Evolutionary conservation across 2,329 filamentous ascomycete genomes (phyloP).

Genomic region (Arthrobotrys sphaeroides): DNA sequence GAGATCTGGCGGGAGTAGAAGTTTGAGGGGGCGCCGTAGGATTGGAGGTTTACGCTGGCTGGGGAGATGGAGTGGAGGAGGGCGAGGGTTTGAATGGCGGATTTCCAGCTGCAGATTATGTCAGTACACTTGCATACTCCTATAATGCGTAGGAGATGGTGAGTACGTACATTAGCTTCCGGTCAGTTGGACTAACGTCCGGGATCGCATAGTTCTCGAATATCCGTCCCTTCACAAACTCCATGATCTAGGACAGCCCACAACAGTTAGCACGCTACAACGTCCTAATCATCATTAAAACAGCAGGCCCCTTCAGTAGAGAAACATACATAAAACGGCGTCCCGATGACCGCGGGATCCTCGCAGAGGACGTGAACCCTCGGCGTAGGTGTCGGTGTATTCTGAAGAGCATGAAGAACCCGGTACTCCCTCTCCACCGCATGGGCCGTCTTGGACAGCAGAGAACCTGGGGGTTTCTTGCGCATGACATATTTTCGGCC

Average conservation of each 20-base stretch:
- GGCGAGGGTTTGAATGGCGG: slow-evolving; percentile 82
- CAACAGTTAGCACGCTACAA: too few species aligned
- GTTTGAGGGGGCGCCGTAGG: slow-evolving; percentile 76
- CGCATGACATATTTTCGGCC: slow-evolving; percentile 82
- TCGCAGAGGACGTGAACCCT: slow-evolving; percentile 85
- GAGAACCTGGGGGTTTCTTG: slow-evolving; percentile 95
- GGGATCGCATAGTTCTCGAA: slow-evolving; percentile 89
- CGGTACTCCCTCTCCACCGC: slow-evolving; percentile 95
- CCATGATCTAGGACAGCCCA: slow-evolving; percentile 75
- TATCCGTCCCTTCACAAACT: slow-evolving; percentile 91
- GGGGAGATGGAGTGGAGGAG: slow-evolving; percentile 78
- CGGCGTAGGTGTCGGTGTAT: slow-evolving; percentile 85
- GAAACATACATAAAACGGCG: slow-evolving; percentile 76
- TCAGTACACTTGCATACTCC: neutral
- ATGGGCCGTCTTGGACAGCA: slow-evolving; percentile 92
- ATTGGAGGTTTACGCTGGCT: slow-evolving; percentile 70
- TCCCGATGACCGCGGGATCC: slow-evolving; percentile 81
- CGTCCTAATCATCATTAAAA: too few species aligned
- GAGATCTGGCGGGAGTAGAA: slow-evolving; percentile 88
- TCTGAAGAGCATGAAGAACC: slow-evolving; percentile 82
- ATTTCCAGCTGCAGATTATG: slow-evolving; percentile 70
- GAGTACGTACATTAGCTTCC: slow-evolving; percentile 73
- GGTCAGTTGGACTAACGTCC: slow-evolving; percentile 72
- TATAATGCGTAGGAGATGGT: neutral
- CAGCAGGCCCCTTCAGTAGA: neutral